phyloP scores from a whole-genome alignment of 169 alveolate species.

The Perkinsus olseni region DNA sequence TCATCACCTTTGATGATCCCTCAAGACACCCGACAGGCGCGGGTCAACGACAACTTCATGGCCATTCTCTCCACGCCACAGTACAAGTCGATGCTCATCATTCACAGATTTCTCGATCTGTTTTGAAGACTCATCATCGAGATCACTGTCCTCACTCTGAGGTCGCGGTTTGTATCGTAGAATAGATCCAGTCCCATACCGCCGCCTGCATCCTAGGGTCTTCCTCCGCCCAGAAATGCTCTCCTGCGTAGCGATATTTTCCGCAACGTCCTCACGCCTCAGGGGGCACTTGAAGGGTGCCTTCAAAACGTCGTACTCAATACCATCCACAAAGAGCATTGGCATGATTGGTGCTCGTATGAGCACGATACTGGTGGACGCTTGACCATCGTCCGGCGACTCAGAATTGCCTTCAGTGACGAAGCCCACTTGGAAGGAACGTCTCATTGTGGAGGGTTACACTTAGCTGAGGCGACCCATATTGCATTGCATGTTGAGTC shows the following conservation, averaged over 20 bases:
- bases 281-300: neutral
- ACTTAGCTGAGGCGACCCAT: neutral
- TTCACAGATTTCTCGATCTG: neutral
- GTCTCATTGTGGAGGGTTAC: neutral
- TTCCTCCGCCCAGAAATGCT: neutral
- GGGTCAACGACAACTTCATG: conserved; percentile 42
- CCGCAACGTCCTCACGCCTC: neutral
- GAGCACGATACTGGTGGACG: neutral
- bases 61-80: conserved; percentile 23
- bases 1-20: conserved; percentile 56
- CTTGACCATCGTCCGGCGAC: neutral
- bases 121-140: neutral
- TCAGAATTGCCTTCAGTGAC: neutral
- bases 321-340: neutral
- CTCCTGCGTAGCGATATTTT: neutral
- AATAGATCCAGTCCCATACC: neutral
- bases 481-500: too few relatives aligned
- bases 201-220: neutral
- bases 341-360: neutral
- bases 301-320: neutral
- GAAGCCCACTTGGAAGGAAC: neutral
- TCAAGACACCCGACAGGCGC: conserved; percentile 42
- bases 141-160: neutral
- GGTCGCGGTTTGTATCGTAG: neutral
- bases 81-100: conserved; percentile 14